Evolutionary conservation across 306 rosid species (phyloP).

Genomic region (Prunus armeniaca): DNA sequence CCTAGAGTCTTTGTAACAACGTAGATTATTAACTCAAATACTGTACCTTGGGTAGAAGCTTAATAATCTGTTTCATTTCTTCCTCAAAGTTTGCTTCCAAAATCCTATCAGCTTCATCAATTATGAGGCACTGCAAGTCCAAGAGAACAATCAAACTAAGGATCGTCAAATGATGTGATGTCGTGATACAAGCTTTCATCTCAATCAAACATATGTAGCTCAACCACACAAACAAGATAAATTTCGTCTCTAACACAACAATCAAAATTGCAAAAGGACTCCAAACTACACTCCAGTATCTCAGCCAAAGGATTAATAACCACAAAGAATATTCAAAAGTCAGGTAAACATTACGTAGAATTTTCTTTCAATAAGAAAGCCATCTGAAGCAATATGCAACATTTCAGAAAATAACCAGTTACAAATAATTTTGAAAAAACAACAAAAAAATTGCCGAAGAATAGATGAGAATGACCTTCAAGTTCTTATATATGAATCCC

Average conservation of each 20-base stretch:
- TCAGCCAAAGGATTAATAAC: not conserved
- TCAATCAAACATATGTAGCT: too few relatives aligned
- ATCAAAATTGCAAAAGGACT: not conserved
- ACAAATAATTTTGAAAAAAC: not conserved
- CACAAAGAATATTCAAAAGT: not conserved
- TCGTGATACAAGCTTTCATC: not conserved
- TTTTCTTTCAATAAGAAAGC: not conserved
- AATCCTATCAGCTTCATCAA: constrained; percentile 97
- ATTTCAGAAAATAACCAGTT: not conserved
- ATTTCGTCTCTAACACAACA: not conserved
- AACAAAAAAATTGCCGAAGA: not conserved
- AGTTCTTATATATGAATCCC: constrained; percentile 65
- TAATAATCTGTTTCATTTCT: constrained; percentile 88
- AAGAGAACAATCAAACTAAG: not conserved
- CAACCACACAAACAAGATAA: too few relatives aligned
- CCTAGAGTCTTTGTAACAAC: not conserved
- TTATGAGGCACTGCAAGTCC: constrained; percentile 70
- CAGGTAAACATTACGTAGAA: not conserved
- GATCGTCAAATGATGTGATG: not conserved
- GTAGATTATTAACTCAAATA: not conserved
- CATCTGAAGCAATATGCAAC: not conserved
- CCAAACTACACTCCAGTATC: not conserved
- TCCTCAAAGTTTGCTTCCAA: constrained; percentile 94
- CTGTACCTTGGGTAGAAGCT: constrained; percentile 75
- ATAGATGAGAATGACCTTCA: constrained; percentile 48